Evolutionary conservation across 257 asterid genomes (phyloP).

Genomic region (Pogostemon cablin): DNA sequence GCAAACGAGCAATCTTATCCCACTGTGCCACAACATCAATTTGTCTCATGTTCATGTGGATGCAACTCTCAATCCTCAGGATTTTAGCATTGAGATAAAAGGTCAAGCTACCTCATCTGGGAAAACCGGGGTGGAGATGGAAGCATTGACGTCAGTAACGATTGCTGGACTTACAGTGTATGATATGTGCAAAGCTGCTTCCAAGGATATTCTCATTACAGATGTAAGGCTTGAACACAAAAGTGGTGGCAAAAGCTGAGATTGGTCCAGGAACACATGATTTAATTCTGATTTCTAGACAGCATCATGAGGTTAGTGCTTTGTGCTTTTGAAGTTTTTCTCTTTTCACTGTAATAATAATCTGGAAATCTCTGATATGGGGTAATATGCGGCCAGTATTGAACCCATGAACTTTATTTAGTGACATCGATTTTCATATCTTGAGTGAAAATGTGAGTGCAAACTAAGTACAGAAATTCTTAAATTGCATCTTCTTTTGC

Average conservation of each 20-base stretch:
- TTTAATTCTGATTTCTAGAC: constrained; percentile 1
- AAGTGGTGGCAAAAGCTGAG: constrained; percentile 85
- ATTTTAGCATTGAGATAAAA: constrained; percentile 60
- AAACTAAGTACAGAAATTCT: neutral
- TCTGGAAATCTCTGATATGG: neutral
- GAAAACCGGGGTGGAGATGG: constrained; percentile 94
- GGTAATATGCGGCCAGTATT: neutral
- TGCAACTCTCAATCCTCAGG: constrained; percentile 50
- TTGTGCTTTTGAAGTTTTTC: neutral
- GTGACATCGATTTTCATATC: neutral
- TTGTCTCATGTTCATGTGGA: constrained; percentile 62
- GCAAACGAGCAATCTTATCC: constrained; percentile 81
- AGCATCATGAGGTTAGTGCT: constrained; percentile 20
- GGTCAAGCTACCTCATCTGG: constrained; percentile 63
- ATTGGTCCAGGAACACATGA: constrained; percentile 68
- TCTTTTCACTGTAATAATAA: neutral
- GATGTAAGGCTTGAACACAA: constrained; percentile 66
- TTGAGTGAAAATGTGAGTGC: neutral
- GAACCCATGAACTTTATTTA: neutral
- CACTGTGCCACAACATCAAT: constrained; percentile 75
- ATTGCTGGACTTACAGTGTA: constrained; percentile 83
- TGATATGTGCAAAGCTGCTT: constrained; percentile 90
- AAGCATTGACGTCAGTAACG: constrained; percentile 76
- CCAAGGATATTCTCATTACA: constrained; percentile 67
- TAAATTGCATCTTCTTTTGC: neutral